Base-by-base conservation (phyloP, 345 rosid species). In the Turnera subulata region DNA sequence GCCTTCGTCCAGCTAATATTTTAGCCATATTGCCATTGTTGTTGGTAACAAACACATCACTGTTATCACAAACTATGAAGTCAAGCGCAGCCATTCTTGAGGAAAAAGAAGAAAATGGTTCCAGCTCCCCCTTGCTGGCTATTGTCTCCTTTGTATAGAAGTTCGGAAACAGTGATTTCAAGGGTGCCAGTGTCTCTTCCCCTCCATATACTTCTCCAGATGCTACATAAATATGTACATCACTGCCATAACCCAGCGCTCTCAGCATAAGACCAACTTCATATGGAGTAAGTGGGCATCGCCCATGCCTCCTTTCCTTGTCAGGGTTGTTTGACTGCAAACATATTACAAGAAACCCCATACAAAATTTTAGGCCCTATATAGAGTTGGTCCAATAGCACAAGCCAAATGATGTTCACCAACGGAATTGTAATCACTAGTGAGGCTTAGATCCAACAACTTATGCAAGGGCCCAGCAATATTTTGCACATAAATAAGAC, bases 71-170 rank as follows among this genome's bases (percentile, higher is more conserved):
- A 53, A 89, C 99, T 37, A 82, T 76, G 59, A 90, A 94, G 73
- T 94, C 99, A 6, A 94, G 87, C 0, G 99, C 99, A 75, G 99
- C 99, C 99, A 94, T 94, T 42, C 99, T 75, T 10, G 99, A 94
- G 62, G 97, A 94, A 53, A 79, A 94, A 1, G 86, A 74, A 61
- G 95, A 65, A 65, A 94, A 94, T 17, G 80, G 84, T 35, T 78
- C 71, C 56, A 94, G 45, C 75, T 94, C 99, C 73, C 81, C 74
- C 65, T 85, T 84, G 55, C 79, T 78, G 48, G 97, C 87, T 46
- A 90, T 63, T 50, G 88, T 85, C 63, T 93, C 97, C 73, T 93
- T 90, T 3, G 95, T 78, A 66, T 82, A 72, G 77, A 87, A 82
- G 72, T 93, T 80, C 1, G 99, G 97, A 79, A 93, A 93, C 24